Base-by-base conservation (phyloP, 257 asterid genomes). In the Dorcoceras hygrometricum region DNA sequence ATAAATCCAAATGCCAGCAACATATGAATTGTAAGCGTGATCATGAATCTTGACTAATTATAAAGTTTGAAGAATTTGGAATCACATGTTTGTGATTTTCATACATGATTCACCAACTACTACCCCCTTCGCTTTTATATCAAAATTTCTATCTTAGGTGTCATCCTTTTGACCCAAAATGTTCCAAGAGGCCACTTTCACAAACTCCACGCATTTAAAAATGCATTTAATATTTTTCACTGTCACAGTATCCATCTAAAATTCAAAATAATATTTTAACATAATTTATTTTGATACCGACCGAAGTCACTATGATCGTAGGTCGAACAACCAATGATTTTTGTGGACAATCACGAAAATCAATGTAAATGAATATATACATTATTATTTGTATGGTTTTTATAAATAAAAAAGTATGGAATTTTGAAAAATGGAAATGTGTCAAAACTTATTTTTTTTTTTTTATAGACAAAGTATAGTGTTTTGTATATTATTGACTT, bases 1-100 rank as follows among this genome's bases (percentile, higher is more conserved):
- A 16, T 25, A 43, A 43, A 50, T 76, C 79, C 84, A 73, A 76
- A 79, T 76, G 81, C 67, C 77, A 72, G 31, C 84, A 73, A 62
- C 77, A 76, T 72, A 68, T 23, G 73, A 34, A 34, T 34, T 2
- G 46, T 10, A 34, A 34, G 8, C 10, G 81, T 76, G 64, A 73
- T 79, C 77, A 76, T 79, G 73, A 76, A 73, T 59, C 22, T 79
- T 79, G 84, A 79, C 84, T 73, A 79, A 57, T 12, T 34, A 51
- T 73, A 67, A 66, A 77, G 76, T 63, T 73, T 68, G 55, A 62
- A 66, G 72, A 73, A 79, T 59, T 67, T 76, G 36, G 73, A 70
- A 76, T 73, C 77, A 73, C 73, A 65, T 76, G 67, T 34, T 63
- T 67, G 67, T 61, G 54, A 73, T 75, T 50, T 71, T 63, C 70